Conservation (phyloP, 1,139 yeast species). For the Saccharomyces hybrid region DNA sequence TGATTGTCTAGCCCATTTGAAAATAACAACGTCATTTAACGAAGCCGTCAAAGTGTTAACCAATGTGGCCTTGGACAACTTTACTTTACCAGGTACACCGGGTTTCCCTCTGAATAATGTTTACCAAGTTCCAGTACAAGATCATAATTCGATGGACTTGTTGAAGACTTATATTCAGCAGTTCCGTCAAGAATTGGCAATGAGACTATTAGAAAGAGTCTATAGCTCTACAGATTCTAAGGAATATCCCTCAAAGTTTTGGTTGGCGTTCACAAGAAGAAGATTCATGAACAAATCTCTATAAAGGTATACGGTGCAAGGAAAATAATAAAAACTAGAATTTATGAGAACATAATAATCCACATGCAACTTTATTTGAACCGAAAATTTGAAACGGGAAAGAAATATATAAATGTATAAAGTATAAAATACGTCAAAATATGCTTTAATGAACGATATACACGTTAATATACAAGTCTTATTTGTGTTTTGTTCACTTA, state of each 20-base stretch:
- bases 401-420: background rate
- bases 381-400: background rate
- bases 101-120: slow-evolving; percentile 87
- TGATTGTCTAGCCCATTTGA: slow-evolving; percentile 68
- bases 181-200: slow-evolving; percentile 89
- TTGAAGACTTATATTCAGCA: slow-evolving; percentile 78
- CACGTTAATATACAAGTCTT: background rate
- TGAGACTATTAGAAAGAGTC: slow-evolving; percentile 66
- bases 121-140: slow-evolving; percentile 62
- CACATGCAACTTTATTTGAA: slow-evolving; percentile 6
- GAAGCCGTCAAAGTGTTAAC: slow-evolving; percentile 74
- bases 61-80: slow-evolving; percentile 79
- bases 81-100: slow-evolving; percentile 90
- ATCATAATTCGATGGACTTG: slow-evolving; percentile 68
- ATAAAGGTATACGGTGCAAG: slow-evolving; percentile 11
- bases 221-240: slow-evolving; percentile 44
- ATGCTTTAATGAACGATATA: background rate
- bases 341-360: too few species aligned
- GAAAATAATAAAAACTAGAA: too few species aligned
- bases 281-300: slow-evolving; percentile 84
- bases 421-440: background rate
- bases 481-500: background rate
- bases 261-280: slow-evolving; percentile 95
- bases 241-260: slow-evolving; percentile 60
- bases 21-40: slow-evolving; percentile 37